A percentile compares a stretch with the other conserved stretches of the same genome.
These are phyloP conservation scores for Herpetomonas samuelpessoai DNA, from an alignment of 208 protist genomes.

Conservation along the genomic window DNA sequence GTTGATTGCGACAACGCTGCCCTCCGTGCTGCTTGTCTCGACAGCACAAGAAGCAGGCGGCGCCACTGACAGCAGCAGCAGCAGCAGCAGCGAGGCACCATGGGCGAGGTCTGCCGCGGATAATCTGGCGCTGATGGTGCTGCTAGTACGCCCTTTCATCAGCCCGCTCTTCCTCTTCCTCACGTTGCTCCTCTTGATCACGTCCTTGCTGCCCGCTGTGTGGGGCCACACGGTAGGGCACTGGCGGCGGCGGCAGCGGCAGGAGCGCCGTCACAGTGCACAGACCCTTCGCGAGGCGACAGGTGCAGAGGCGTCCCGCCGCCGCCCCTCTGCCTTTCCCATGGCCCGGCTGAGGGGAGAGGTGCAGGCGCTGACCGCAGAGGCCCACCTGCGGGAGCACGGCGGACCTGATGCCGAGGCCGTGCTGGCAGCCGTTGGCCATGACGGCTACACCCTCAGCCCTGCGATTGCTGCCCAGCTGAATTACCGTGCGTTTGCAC, in stretches of 20 bases:
- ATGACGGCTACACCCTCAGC: background rate
- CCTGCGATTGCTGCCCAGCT: slow-evolving; percentile 6
- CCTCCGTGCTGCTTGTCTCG: slow-evolving; percentile 15
- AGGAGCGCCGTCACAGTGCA: background rate
- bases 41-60: slow-evolving; percentile 3
- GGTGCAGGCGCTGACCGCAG: background rate
- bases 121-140: slow-evolving; percentile 16
- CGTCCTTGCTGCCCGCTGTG: slow-evolving; percentile 25
- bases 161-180: slow-evolving; percentile 38
- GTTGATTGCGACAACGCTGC: slow-evolving; percentile 27
- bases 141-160: slow-evolving; percentile 26
- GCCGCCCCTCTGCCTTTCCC: background rate
- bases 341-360: background rate
- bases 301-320: too few relatives aligned
- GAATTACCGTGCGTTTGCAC: background rate
- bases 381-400: background rate
- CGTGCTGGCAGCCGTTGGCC: background rate
- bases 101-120: too few relatives aligned
- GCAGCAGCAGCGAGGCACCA: too few relatives aligned
- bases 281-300: too few relatives aligned
- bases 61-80: background rate
- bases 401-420: background rate
- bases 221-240: slow-evolving; percentile 34
- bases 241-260: slow-evolving; percentile 19
- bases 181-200: slow-evolving; percentile 38